Evolutionary conservation across 257 asterid species (phyloP).

Genomic region (Lycium ferocissimum): DNA sequence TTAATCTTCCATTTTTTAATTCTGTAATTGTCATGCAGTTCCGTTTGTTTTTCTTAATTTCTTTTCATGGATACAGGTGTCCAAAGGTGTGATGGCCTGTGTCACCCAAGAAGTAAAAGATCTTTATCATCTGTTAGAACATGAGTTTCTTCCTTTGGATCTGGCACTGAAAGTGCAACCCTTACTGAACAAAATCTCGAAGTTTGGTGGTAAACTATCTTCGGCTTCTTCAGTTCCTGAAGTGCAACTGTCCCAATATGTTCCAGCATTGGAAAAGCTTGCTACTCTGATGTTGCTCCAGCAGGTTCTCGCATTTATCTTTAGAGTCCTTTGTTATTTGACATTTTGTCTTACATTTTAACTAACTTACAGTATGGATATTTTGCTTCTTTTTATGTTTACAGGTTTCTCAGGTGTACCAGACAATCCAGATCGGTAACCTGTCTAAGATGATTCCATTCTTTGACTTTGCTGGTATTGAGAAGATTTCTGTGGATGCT

Average conservation of each 20-base stretch:
- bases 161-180: constrained; percentile 77
- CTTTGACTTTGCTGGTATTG: constrained; percentile 70
- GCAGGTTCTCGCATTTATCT: constrained; percentile 51
- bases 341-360: not conserved
- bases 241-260: constrained; percentile 62
- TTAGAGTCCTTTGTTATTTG: not conserved
- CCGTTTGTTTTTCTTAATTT: not conserved
- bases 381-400: constrained; percentile 27
- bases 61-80: constrained; percentile 47
- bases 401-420: constrained; percentile 89
- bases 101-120: constrained; percentile 88
- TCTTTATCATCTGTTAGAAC: constrained; percentile 70
- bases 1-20: not conserved
- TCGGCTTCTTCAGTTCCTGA: constrained; percentile 78
- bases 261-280: constrained; percentile 78
- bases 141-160: constrained; percentile 69
- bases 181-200: constrained; percentile 63
- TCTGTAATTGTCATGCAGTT: not conserved
- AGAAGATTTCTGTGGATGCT: constrained; percentile 87
- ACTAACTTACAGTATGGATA: not conserved
- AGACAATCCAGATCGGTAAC: constrained; percentile 67
- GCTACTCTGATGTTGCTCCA: constrained; percentile 83
- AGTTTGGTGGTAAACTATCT: constrained; percentile 77
- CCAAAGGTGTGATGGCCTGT: constrained; percentile 88
- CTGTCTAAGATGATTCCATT: constrained; percentile 70